These are phyloP conservation scores for Wickerhamomyces bovis DNA, from an alignment of 805 yeast genomes.

Conservation along the genomic window DNA sequence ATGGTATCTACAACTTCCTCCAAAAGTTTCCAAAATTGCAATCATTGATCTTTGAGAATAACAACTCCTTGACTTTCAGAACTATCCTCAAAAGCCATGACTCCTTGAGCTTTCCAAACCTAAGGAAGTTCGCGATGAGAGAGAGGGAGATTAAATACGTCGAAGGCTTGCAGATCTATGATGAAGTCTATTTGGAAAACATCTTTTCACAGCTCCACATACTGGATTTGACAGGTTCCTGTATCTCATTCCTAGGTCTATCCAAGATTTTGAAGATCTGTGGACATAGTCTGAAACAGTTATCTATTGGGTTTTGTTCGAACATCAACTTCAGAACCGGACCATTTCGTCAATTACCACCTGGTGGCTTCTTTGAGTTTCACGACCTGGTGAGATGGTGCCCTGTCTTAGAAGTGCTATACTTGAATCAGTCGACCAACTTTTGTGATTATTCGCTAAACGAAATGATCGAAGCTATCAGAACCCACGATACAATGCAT, in stretches of 20 bases:
- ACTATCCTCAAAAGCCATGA: constrained; percentile 15
- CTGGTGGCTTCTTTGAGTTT: constrained; percentile 16
- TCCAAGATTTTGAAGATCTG: constrained; percentile 10
- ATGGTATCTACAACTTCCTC: constrained; percentile 20
- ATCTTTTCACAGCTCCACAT: constrained; percentile 11
- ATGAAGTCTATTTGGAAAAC: constrained; percentile 7
- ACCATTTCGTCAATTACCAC: constrained; percentile 6
- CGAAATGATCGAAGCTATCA: constrained; percentile 11
- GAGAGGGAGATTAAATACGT: constrained; percentile 14
- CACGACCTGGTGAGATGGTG: constrained; percentile 13
- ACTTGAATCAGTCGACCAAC: constrained; percentile 20
- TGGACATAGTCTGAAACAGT: constrained; percentile 8
- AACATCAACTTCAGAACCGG: constrained; percentile 17
- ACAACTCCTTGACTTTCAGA: constrained; percentile 15
- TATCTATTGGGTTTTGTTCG: constrained; percentile 19
- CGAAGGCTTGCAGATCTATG: constrained; percentile 13
- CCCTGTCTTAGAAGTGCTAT: constrained; percentile 14
- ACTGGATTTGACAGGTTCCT: constrained; percentile 21
- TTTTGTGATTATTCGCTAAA: constrained; percentile 19
- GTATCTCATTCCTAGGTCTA: constrained; percentile 19
- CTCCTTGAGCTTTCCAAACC: constrained; percentile 7
- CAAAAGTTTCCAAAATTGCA: constrained; percentile 14
- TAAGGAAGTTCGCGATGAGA: constrained; percentile 14
- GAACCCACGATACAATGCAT: neutral
- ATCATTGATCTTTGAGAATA: constrained; percentile 18